Conservation (phyloP, 164 flowering plant species). For the Chimonanthus praecox region DNA sequence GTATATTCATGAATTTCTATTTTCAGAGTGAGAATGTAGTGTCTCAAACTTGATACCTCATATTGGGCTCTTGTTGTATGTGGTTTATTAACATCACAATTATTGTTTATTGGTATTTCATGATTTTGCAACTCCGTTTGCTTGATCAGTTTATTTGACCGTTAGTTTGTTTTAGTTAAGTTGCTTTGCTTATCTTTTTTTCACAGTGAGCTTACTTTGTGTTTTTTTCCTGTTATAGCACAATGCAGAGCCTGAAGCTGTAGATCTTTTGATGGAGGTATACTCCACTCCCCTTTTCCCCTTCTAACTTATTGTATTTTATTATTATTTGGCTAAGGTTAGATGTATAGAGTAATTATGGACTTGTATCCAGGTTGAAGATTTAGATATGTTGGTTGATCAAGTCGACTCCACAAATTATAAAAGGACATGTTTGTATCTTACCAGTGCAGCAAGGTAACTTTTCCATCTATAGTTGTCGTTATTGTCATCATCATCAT, state of each 20-base stretch:
- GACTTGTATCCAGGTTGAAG: conserved; percentile 65
- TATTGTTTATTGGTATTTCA: too few species aligned
- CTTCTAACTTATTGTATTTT: not conserved
- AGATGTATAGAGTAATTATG: not conserved
- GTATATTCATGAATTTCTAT: conserved; percentile 22
- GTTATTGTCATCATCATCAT: too few species aligned
- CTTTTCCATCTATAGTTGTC: too few species aligned
- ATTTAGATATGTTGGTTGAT: conserved; percentile 75
- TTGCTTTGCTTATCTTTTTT: not conserved
- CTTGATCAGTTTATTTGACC: not conserved
- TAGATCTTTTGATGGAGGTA: conserved; percentile 98
- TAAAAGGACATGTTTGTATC: conserved; percentile 83
- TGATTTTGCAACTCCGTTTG: too few species aligned
- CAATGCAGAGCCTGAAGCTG: conserved; percentile 99
- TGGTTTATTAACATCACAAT: too few species aligned
- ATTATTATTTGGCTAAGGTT: not conserved
- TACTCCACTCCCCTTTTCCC: not conserved
- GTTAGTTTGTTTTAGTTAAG: not conserved
- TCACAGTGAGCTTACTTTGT: not conserved
- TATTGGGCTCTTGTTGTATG: too few species aligned
- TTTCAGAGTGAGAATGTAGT: not conserved
- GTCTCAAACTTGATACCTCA: too few species aligned
- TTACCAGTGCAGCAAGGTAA: conserved; percentile 81
- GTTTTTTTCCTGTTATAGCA: conserved; percentile 49
- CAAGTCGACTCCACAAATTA: conserved; percentile 79